Conservation (phyloP, 768 basidiomycete species). For the Chalciporus pseudorubinellus region DNA sequence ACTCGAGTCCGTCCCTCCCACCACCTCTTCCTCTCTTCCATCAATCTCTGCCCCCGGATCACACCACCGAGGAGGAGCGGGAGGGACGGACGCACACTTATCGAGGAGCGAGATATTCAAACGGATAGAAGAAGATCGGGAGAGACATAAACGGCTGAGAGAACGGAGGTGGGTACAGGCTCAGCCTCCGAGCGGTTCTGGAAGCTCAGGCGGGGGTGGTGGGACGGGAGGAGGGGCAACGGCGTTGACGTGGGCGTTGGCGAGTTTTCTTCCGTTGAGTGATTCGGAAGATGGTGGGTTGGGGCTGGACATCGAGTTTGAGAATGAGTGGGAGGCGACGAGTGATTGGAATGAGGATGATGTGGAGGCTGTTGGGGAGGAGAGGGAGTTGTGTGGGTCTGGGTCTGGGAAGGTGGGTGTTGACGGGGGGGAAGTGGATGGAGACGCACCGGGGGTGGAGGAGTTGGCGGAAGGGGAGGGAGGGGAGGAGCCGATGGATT, state of each 20-base stretch:
- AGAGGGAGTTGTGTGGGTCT: conserved; percentile 70
- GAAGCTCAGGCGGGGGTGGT: background rate
- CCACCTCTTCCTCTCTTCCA: background rate
- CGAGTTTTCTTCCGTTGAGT: conserved; percentile 27
- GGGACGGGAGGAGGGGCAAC: conserved; percentile 3
- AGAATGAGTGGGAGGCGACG: conserved; percentile 87
- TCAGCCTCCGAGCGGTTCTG: too few species aligned
- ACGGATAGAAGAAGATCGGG: conserved; percentile 89
- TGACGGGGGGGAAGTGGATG: background rate
- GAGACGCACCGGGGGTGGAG: background rate
- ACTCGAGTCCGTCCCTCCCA: background rate
- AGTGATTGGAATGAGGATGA: conserved; percentile 93
- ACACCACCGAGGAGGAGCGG: background rate
- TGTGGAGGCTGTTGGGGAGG: conserved; percentile 69
- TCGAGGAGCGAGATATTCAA: conserved; percentile 72
- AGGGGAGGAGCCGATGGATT: conserved; percentile 42
- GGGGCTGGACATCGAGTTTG: conserved; percentile 78
- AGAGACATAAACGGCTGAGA: conserved; percentile 87
- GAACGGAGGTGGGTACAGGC: conserved; percentile 93
- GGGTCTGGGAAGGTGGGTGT: conserved; percentile 11
- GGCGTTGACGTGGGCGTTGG: conserved; percentile 9
- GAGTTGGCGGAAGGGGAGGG: conserved; percentile 36
- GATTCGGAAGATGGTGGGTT: conserved; percentile 52
- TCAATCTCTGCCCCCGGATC: conserved; percentile 10
- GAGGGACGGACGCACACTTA: conserved; percentile 31